Evolutionary conservation across 768 basidiomycete species (phyloP), one percentile per base, ranked within the genome.

Genomic region (Podaxis sp.): DNA sequence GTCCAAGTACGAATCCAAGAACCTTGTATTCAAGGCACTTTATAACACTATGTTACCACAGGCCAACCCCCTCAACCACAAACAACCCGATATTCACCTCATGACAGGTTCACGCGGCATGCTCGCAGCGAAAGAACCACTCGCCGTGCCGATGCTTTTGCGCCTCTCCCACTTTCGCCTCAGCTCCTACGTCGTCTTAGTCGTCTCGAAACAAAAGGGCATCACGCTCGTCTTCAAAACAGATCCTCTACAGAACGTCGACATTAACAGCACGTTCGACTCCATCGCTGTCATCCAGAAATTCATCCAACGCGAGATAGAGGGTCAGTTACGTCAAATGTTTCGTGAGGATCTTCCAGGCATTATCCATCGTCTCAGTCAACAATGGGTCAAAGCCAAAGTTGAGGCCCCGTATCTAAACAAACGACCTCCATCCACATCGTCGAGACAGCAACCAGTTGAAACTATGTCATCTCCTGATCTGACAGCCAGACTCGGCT

Each of bases 201-300:
- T 98, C 67, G 93, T 99, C 60, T 98, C 95, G 25, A 91, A 93
- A 66, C 93, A 95, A 71, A 98, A 98, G 70, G 97, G 97, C 46
- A 98, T 98, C 70, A 98, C 97, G 0, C 86, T 99, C 56, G 97
- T 98, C 25, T 99, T 99, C 86, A 98, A 98, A 77, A 98, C 97
- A 37, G 97, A 99, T 74, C 97, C 97, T 1, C 82, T 99, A 40
- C 95, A 99, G 75, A 92, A 93, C 65, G 95, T 99, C 56, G 93
- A 98, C 70, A 98, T 99, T 71, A 95, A 91, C 74, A 91, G 90
- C 72, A 98, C 95, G 2, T 99, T 99, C 68, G 97, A 99, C 74
- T 94, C 93, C 3, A 96, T 99, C 64, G 93, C 92, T 50, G 95
- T 98, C 64, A 97, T 99, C 54, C 92, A 98, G 71, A 95, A 94